phyloP scores from a whole-genome alignment of 345 rosid genomes.

The Aquilaria yunnanensis region DNA sequence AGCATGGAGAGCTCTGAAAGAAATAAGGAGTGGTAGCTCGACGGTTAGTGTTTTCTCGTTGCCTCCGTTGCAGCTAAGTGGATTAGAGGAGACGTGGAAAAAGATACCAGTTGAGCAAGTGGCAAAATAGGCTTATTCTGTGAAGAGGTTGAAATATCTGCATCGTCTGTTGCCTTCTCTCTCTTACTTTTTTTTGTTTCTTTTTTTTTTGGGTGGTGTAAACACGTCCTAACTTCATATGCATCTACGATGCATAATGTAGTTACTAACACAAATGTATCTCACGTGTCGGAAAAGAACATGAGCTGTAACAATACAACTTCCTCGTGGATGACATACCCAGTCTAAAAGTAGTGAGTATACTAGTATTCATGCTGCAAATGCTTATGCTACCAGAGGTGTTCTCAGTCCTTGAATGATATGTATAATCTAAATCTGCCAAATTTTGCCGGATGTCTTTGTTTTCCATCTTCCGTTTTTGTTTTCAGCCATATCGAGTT shows the following conservation, averaged over 20 bases:
- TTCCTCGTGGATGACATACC: too few species aligned
- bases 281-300: too few species aligned
- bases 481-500: too few species aligned
- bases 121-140: conserved; percentile 42
- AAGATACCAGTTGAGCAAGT: conserved; percentile 74
- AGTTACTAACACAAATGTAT: too few species aligned
- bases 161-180: not conserved
- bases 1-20: conserved; percentile 64
- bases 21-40: conserved; percentile 81
- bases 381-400: too few species aligned
- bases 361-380: too few species aligned
- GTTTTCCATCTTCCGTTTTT: too few species aligned
- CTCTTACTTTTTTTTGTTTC: not conserved
- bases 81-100: conserved; percentile 70
- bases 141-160: not conserved
- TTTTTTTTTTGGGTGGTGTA: not conserved
- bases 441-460: too few species aligned
- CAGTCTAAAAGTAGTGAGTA: too few species aligned
- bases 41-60: conserved; percentile 77
- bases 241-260: not conserved
- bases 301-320: too few species aligned
- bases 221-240: not conserved
- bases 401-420: too few species aligned
- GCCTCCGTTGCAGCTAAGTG: conserved; percentile 75
- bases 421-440: too few species aligned